Base-by-base conservation (phyloP, 1,284 basidiomycete species). In the Puccinia coronata region DNA sequence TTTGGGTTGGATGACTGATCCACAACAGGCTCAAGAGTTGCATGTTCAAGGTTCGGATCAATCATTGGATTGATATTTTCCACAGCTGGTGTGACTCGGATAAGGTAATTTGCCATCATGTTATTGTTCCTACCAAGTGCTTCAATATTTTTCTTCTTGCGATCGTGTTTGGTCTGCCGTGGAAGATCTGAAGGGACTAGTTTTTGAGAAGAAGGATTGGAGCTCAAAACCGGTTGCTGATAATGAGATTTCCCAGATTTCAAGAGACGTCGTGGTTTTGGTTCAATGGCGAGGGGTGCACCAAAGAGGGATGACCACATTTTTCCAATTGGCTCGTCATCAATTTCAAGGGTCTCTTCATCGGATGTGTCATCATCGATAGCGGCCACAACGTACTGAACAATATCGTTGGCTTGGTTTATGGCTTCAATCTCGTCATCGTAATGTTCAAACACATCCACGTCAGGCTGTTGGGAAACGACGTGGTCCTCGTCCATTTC, bases 101-200 rank as follows among this genome's bases (percentile, higher is more conserved):
- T 41, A 23, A 77, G 57, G 25, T 53, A 77, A 1, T 77, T 49
- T 39, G 31, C 18, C 75, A 77, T 77, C 12, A 67, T 49, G 28
- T 65, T 65, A 16, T 65, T 53, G 49, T 77, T 77, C 23, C 11
- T 23, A 1, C 75, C 75, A 53, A 67, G 43, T 18, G 63, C 59
- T 67, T 47, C 0, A 4, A 77, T 36, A 23, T 20, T 20, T 51
- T 77, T 69, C 31, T 77, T 77, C 47, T 65, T 61, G 2, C 59
- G 18, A 23, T 77, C 34, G 28, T 47, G 59, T 18, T 43, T 55
- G 18, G 74, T 77, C 23, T 43, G 41, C 34, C 25, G 25, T 39
- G 74, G 74, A 65, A 77, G 41, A 43, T 41, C 57, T 25, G n/a
- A 34, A 28, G 74, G 63, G 39, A 65, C 57, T 28, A 77, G 74